phyloP scores from a whole-genome alignment of 805 yeast species.

The Pichia deserticola region DNA sequence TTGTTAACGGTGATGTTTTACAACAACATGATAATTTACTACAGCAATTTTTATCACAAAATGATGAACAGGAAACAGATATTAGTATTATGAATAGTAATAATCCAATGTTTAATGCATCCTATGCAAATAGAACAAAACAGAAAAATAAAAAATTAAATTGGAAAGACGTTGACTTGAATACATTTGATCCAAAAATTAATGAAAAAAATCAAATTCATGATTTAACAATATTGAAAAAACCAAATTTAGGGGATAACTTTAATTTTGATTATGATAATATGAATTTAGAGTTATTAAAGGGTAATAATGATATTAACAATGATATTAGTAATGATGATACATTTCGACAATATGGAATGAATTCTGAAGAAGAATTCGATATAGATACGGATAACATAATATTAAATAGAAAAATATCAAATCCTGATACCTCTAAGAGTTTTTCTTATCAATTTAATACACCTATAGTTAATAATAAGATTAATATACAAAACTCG shows the following conservation, averaged over 20 bases:
- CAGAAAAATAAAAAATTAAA: conserved; percentile 23
- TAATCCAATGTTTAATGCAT: conserved; percentile 24
- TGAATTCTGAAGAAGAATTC: neutral
- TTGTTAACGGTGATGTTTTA: conserved; percentile 14
- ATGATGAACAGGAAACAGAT: conserved; percentile 24
- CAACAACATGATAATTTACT: conserved; percentile 18
- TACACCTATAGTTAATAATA: conserved; percentile 11
- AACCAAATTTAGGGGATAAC: conserved; percentile 13
- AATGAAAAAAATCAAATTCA: conserved; percentile 8
- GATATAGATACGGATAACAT: neutral
- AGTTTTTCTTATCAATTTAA: conserved; percentile 7
- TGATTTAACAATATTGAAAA: conserved; percentile 21
- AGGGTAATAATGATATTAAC: neutral
- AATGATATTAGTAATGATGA: neutral
- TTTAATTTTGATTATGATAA: too few species aligned
- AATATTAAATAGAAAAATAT: neutral
- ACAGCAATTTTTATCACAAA: conserved; percentile 22
- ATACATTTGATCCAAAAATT: conserved; percentile 1
- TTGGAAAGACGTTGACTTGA: conserved; percentile 22
- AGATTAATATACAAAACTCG: conserved; percentile 1
- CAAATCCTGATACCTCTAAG: conserved; percentile 4
- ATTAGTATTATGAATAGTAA: conserved; percentile 17
- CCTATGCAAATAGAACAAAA: conserved; percentile 20
- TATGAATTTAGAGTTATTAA: too few species aligned
- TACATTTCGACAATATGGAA: neutral